Conservation (phyloP, 2,329 filamentous ascomycete species). For the Plenodomus biglobosus region DNA sequence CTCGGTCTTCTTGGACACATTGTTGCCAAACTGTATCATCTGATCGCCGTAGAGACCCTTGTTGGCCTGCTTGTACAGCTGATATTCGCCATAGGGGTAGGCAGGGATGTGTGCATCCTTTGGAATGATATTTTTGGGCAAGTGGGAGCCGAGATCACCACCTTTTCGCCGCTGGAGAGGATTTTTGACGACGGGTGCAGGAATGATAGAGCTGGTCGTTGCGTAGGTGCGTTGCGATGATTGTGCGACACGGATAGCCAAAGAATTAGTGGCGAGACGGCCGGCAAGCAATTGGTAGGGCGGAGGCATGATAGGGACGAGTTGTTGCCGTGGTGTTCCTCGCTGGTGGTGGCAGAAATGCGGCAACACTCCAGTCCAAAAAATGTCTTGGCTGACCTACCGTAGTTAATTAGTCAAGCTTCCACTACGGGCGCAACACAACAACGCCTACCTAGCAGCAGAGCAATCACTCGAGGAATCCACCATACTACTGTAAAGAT, state of each 20-base stretch:
- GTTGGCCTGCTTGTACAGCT: slow-evolving; percentile 78
- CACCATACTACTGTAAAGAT: too few relatives aligned
- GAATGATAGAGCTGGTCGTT: slow-evolving; percentile 11
- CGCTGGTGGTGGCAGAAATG: slow-evolving; percentile 14
- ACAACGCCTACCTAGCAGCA: neutral
- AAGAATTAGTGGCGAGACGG: slow-evolving; percentile 14
- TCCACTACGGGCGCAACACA: slow-evolving; percentile 3
- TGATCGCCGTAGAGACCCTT: slow-evolving; percentile 69
- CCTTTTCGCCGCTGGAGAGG: slow-evolving; percentile 32
- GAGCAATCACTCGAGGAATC: too few relatives aligned
- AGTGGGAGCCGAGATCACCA: slow-evolving; percentile 41
- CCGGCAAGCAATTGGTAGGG: slow-evolving; percentile 35
- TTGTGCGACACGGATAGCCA: slow-evolving; percentile 14
- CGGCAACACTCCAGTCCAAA: slow-evolving; percentile 27
- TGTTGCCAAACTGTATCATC: slow-evolving; percentile 78
- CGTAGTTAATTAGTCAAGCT: slow-evolving; percentile 4
- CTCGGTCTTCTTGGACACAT: slow-evolving; percentile 66
- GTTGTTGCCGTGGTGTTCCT: slow-evolving; percentile 14
- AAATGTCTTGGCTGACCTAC: slow-evolving; percentile 14
- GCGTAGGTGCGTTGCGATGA: slow-evolving; percentile 32
- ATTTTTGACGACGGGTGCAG: slow-evolving; percentile 23
- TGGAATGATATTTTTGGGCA: slow-evolving; percentile 39
- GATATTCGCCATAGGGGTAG: slow-evolving; percentile 73
- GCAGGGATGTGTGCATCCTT: slow-evolving; percentile 40
- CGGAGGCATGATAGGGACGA: slow-evolving; percentile 28